A percentile compares a stretch with the other conserved stretches of the same genome.
Evolutionary conservation across 176 grass and related monocot genomes (phyloP).

Genomic region (Cenchrus purpureus): DNA sequence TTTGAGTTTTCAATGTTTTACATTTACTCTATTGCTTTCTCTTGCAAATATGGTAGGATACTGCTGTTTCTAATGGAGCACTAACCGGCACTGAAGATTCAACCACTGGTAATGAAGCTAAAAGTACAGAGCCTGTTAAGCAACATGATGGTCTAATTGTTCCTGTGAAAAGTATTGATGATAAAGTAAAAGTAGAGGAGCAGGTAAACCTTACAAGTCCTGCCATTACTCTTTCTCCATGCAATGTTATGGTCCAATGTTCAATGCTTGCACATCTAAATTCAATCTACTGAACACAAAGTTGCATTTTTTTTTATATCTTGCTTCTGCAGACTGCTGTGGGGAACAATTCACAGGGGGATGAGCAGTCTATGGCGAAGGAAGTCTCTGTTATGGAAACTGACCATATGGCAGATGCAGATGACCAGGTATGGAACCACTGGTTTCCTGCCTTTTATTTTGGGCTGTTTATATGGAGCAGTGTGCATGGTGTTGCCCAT

Average conservation of each 20-base stretch:
- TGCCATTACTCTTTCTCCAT: not conserved
- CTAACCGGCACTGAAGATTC: not conserved
- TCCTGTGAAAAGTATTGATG: not conserved
- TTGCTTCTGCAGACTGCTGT: slow-evolving; percentile 33
- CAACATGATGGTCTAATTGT: slow-evolving; percentile 20
- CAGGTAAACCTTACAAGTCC: slow-evolving; percentile 31
- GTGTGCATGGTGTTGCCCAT: not conserved
- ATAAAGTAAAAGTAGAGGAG: slow-evolving; percentile 16
- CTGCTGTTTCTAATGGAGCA: slow-evolving; percentile 24
- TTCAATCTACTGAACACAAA: not conserved
- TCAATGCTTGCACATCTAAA: not conserved
- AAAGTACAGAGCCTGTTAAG: slow-evolving; percentile 30
- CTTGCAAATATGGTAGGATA: slow-evolving; percentile 35
- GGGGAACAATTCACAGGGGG: not conserved
- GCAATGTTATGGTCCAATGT: not conserved
- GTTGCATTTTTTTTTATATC: not conserved
- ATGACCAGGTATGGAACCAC: slow-evolving; percentile 27
- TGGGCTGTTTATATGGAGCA: not conserved
- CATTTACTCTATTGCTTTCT: slow-evolving; percentile 30
- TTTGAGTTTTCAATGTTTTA: not conserved
- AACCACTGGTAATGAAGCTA: slow-evolving; percentile 19
- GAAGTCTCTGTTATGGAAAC: slow-evolving; percentile 29
- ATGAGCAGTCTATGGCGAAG: not conserved
- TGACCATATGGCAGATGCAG: not conserved
- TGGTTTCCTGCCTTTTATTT: not conserved